Conservation (phyloP, 2,329 filamentous ascomycete species). For the Ceratocystis cubensis region DNA sequence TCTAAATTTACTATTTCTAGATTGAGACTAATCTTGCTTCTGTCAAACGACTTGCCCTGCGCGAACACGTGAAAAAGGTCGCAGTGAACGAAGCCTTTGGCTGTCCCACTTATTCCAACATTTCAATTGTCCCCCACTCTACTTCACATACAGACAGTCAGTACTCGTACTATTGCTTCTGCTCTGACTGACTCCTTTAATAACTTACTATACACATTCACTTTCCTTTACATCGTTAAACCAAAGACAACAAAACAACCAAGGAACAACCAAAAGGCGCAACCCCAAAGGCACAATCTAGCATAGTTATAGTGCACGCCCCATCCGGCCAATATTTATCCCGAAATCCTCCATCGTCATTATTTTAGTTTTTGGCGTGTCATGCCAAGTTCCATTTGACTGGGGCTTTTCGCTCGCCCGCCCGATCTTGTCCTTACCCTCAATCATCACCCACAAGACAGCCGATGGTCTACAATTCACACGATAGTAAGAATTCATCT, state of each 20-base stretch:
- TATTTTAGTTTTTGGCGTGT: constrained; percentile 4
- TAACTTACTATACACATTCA: no score
- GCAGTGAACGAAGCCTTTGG: background rate
- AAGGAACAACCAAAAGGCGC: no score
- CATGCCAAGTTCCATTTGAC: background rate
- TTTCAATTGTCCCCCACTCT: background rate
- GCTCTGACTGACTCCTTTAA: background rate
- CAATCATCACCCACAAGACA: no score
- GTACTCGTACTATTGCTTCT: background rate
- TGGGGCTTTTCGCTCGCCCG: background rate
- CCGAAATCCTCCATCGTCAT: constrained; percentile 10
- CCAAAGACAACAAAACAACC: background rate
- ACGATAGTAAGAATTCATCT: no score
- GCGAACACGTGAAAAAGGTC: constrained; percentile 4
- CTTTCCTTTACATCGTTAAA: background rate
- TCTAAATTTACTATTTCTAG: background rate
- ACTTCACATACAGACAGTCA: no score
- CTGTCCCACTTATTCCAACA: background rate
- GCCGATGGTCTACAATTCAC: no score
- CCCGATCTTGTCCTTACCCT: background rate
- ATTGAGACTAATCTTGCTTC: background rate
- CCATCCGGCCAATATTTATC: constrained; percentile 9
- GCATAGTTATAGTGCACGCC: constrained; percentile 6
- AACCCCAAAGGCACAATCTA: no score
- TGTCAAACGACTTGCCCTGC: background rate